Conservation (phyloP, 352 stramenopile species). For the Phytophthora crassamura region DNA sequence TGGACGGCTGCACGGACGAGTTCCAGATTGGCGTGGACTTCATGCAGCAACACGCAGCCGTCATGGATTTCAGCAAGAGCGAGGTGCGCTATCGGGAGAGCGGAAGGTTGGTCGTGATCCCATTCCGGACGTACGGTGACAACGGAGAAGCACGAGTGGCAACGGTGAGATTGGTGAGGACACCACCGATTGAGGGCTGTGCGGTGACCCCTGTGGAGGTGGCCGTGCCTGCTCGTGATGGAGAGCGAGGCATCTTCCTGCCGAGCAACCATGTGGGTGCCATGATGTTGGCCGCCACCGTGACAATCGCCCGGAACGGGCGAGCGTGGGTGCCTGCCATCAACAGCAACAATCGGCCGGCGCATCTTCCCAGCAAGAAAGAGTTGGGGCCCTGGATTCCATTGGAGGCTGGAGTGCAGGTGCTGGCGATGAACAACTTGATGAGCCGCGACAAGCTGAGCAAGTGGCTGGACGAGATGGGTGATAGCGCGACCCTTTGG, state of each 20-base stretch:
- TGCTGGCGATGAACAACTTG: conserved; percentile 9
- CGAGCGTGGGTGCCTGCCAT: conserved; percentile 14
- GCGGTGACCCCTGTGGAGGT: conserved; percentile 1
- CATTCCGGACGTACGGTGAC: no score
- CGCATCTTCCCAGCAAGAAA: conserved; percentile 10
- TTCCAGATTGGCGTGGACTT: no score
- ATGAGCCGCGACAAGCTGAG: background rate
- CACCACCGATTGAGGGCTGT: background rate
- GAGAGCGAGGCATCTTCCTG: background rate
- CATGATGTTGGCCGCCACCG: conserved; percentile 16
- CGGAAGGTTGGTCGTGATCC: no score
- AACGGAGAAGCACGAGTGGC: no score
- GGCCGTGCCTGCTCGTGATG: background rate
- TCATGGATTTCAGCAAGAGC: no score
- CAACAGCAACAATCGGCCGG: conserved; percentile 2
- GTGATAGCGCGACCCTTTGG: background rate
- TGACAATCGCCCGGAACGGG: background rate
- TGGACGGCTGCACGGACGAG: no score
- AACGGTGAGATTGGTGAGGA: no score
- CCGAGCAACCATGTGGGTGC: background rate
- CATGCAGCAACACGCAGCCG: no score
- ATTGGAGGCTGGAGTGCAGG: conserved; percentile 7
- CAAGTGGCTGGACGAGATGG: conserved; percentile 1
- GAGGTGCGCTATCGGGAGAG: no score
- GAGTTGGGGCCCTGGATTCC: conserved; percentile 27